Evolutionary conservation across 495 filamentous ascomycete genomes (phyloP), one percentile per base, ranked within the genome.

Genomic region (Hypoxylon trugodes): DNA sequence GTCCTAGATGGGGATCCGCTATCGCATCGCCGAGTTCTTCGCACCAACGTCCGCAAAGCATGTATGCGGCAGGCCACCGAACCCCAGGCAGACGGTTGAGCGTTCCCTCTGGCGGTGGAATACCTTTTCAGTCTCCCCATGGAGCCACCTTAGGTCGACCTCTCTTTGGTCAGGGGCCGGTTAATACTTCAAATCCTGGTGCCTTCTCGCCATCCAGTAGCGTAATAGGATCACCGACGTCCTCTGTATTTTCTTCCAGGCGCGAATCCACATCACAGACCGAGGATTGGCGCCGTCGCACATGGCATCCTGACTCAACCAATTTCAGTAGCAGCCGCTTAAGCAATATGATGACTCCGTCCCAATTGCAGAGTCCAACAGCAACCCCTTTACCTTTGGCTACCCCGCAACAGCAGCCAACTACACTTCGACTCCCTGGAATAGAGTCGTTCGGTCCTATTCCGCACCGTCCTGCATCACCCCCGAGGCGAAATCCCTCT

Each of bases 401-500:
- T 32, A 75, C 38, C 82, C 64, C 18, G 49, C 6, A 33, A 69
- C 69, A 74, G 40, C 69, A 69, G 5, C 74, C 55, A 15, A 55
- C 73, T 5, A 68, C 78, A 0, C 74, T 89, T 15, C 86, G 91
- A 22, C 77, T 97, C 19, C 93, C 93, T 0, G 92, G 93, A 6
- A 97, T 97, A 62, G 91, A 95, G 69, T 94, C 90, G 30, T 96
- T 96, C 61, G 92, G 93, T 69, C 86, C 89, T 42, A 80, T 89
- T 4, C 85, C 85, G 4, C 77, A 81, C 25, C 83, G 84, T 33
- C 59, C 59, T 9, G 59, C 81, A 30, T 82, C 90, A 2, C 89
- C 91, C 4, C 83, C 87, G 2, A 79, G 83, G 6, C 85, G 87
- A 24, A 79, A 83, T 50, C 75, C 83, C 0, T 90, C 87, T 49